These are phyloP conservation scores for Apiospora aurea DNA, from an alignment of 2,329 filamentous ascomycete genomes.

Conservation along the genomic window DNA sequence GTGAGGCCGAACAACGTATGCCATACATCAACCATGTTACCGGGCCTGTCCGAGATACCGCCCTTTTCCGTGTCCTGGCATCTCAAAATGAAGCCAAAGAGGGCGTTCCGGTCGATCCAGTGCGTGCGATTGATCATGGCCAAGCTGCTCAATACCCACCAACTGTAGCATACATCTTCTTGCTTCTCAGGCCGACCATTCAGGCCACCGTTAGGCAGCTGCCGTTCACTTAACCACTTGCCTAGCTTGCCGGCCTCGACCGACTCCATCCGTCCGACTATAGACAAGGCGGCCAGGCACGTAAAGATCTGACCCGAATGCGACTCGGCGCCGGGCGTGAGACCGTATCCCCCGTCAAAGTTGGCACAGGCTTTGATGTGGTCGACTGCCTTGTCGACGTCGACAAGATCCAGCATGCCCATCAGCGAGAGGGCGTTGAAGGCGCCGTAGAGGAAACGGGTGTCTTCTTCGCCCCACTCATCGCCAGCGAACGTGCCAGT, in stretches of 20 bases:
- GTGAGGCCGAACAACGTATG: slow-evolving; percentile 91
- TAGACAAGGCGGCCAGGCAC: slow-evolving; percentile 85
- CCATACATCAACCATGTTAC: slow-evolving; percentile 96
- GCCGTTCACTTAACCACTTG: slow-evolving; percentile 91
- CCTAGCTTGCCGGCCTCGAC: slow-evolving; percentile 84
- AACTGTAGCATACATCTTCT: slow-evolving; percentile 98
- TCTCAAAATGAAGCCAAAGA: slow-evolving; percentile 81
- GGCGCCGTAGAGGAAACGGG: slow-evolving; percentile 89
- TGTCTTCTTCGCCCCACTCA: slow-evolving; percentile 96
- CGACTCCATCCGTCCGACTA: slow-evolving; percentile 81
- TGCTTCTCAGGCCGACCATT: slow-evolving; percentile 95
- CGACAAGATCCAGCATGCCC: slow-evolving; percentile 72
- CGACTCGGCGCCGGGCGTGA: slow-evolving; percentile 88
- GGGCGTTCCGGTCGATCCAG: slow-evolving; percentile 88
- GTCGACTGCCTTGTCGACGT: slow-evolving; percentile 80
- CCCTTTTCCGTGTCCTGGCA: slow-evolving; percentile 88
- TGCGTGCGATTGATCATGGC: slow-evolving; percentile 87
- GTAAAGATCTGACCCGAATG: slow-evolving; percentile 97
- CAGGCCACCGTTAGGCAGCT: slow-evolving; percentile 84
- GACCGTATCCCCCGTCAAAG: slow-evolving; percentile 93
- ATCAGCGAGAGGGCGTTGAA: slow-evolving; percentile 90
- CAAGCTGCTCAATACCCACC: slow-evolving; percentile 96
- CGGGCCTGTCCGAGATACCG: slow-evolving; percentile 88
- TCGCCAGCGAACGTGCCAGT: slow-evolving; percentile 93
- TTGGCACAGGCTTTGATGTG: slow-evolving; percentile 87